phyloP scores from a whole-genome alignment of 2,329 filamentous ascomycete species.

The Penicillium sp. region DNA sequence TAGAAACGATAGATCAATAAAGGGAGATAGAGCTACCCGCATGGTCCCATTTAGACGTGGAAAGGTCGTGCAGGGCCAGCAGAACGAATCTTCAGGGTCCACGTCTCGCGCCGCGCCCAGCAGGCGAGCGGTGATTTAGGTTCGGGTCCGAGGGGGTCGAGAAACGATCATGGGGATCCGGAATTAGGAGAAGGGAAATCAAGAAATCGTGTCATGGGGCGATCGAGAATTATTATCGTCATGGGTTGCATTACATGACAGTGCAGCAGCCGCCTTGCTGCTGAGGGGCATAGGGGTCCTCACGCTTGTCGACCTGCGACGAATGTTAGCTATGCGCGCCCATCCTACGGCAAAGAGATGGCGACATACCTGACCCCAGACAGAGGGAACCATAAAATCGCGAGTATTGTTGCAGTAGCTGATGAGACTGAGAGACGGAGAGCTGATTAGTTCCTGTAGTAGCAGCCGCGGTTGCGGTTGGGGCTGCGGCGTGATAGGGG shows the following conservation, averaged over 20 bases:
- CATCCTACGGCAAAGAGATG: conserved; percentile 10
- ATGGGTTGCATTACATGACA: conserved; percentile 69
- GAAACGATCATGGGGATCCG: conserved; percentile 20
- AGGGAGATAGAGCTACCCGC: conserved; percentile 2
- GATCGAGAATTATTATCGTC: conserved; percentile 20
- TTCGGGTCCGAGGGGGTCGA: conserved; percentile 10
- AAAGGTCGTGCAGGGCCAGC: conserved; percentile 23
- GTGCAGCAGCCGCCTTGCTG: conserved; percentile 89
- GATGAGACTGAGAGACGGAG: conserved; percentile 69
- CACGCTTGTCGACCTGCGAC: conserved; percentile 76
- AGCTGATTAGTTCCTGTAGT: not conserved
- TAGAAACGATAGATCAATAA: conserved; percentile 1
- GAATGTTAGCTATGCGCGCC: conserved; percentile 16
- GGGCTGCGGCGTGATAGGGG: conserved; percentile 6
- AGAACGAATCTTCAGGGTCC: conserved; percentile 19
- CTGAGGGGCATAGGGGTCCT: conserved; percentile 97
- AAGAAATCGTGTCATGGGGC: conserved; percentile 24
- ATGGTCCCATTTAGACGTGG: conserved; percentile 4
- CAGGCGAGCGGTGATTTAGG: conserved; percentile 16
- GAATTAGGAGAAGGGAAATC: conserved; percentile 19
- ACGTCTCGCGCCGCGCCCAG: conserved; percentile 17
- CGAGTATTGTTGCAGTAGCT: conserved; percentile 97
- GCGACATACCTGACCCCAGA: conserved; percentile 74
- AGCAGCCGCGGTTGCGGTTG: not conserved
- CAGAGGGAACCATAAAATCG: conserved; percentile 98